These are phyloP conservation scores for Tilletiaria anomala DNA, from an alignment of 1,284 basidiomycete species.

Conservation along the genomic window DNA sequence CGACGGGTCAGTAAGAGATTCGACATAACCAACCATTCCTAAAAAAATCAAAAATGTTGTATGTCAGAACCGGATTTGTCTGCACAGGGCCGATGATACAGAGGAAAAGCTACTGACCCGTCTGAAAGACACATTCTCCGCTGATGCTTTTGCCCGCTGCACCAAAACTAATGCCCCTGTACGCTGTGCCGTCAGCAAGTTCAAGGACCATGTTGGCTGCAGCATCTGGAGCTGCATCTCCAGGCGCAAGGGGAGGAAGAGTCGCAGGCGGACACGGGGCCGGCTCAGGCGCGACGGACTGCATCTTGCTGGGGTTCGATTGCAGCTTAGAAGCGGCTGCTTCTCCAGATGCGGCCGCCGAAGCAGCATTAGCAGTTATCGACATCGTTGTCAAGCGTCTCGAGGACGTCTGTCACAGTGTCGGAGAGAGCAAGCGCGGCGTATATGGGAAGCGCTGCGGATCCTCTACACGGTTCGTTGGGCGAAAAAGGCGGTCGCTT, in stretches of 20 bases:
- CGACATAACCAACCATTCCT: slow-evolving; percentile 86
- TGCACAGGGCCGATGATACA: slow-evolving; percentile 5
- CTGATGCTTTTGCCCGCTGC: slow-evolving; percentile 77
- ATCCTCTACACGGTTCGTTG: too few species aligned
- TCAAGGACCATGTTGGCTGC: slow-evolving; percentile 56
- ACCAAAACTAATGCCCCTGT: slow-evolving; percentile 82
- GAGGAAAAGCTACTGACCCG: slow-evolving; percentile 53
- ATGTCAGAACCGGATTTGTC: neutral
- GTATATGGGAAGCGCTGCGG: too few species aligned
- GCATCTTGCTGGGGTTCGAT: too few species aligned
- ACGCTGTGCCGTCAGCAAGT: slow-evolving; percentile 76
- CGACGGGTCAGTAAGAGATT: slow-evolving; percentile 95
- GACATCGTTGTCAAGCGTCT: too few species aligned
- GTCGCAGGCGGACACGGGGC: too few species aligned
- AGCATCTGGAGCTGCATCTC: neutral
- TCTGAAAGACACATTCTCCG: slow-evolving; percentile 99
- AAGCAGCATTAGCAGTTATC: too few species aligned
- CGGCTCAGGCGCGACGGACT: too few species aligned
- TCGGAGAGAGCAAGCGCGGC: too few species aligned
- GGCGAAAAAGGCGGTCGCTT: too few species aligned
- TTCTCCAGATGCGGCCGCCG: too few species aligned
- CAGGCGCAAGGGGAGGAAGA: neutral
- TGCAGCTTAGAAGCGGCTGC: too few species aligned
- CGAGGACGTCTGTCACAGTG: too few species aligned
- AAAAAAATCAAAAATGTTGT: neutral